phyloP scores from a whole-genome alignment of 1,284 basidiomycete genomes.

The Tetrapyrgos nigripes region DNA sequence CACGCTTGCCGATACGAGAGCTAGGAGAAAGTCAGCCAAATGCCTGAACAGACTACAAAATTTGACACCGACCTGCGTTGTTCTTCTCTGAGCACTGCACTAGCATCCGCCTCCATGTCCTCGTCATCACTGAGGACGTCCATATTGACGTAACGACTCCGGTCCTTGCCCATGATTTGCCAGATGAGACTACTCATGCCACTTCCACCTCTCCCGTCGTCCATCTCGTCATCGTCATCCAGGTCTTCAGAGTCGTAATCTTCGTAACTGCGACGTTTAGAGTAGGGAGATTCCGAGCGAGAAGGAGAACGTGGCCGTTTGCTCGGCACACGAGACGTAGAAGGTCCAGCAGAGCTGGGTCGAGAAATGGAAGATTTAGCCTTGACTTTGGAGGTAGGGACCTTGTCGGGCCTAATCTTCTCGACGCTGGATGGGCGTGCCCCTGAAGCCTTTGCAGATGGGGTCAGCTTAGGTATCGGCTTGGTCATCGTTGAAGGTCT shows the following conservation, averaged over 20 bases:
- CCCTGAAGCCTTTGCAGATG: conserved; percentile 7
- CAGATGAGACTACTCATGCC: conserved; percentile 64
- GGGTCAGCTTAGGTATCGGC: conserved; percentile 7
- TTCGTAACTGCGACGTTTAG: conserved; percentile 47
- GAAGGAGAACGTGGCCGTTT: conserved; percentile 67
- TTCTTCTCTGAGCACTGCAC: conserved; percentile 69
- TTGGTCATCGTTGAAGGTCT: background rate
- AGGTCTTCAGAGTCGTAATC: conserved; percentile 22
- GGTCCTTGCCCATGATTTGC: conserved; percentile 74
- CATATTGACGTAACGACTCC: conserved; percentile 54
- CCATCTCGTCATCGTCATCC: conserved; percentile 14
- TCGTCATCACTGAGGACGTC: conserved; percentile 81
- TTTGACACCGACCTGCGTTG: conserved; percentile 59
- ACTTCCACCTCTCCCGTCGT: conserved; percentile 29
- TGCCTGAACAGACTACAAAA: conserved; percentile 9
- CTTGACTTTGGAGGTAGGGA: conserved; percentile 16
- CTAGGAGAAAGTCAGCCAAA: conserved; percentile 40
- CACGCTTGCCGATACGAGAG: conserved; percentile 61
- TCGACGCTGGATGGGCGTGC: conserved; percentile 2
- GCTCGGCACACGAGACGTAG: conserved; percentile 33
- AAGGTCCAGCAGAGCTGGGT: conserved; percentile 10
- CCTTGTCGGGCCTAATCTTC: conserved; percentile 13
- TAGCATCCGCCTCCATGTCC: conserved; percentile 80
- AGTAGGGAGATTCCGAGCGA: conserved; percentile 52
- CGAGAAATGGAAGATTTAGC: conserved; percentile 13